Conservation (phyloP, 1,139 yeast genomes). For the Scheffersomyces titani region DNA sequence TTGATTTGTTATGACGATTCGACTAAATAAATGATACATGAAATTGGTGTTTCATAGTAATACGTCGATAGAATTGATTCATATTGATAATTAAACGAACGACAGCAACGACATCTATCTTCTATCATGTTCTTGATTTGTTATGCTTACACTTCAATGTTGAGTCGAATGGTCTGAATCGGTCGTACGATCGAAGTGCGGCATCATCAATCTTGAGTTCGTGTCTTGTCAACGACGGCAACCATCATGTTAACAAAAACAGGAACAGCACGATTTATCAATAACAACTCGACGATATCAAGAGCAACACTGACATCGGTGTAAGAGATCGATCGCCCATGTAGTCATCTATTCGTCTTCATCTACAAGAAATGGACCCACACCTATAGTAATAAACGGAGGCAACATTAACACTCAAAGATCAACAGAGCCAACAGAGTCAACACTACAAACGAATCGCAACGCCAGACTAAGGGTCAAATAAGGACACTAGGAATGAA, state of each 20-base stretch:
- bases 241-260: not conserved
- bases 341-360: not conserved
- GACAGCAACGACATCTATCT: not conserved
- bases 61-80: too few species aligned
- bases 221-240: not conserved
- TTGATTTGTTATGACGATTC: not conserved
- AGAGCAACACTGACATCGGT: too few species aligned
- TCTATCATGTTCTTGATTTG: not conserved
- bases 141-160: not conserved
- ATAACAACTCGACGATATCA: not conserved
- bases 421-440: not conserved
- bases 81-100: too few species aligned
- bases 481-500: not conserved
- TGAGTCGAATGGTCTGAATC: not conserved
- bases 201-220: not conserved
- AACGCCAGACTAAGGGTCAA: not conserved
- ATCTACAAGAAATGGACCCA: not conserved
- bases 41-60: too few species aligned
- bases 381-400: not conserved
- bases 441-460: not conserved
- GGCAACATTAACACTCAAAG: not conserved
- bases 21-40: too few species aligned
- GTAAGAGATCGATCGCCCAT: too few species aligned
- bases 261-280: not conserved
- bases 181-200: not conserved